Evolutionary conservation across 2,329 filamentous ascomycete genomes (phyloP).

Genomic region (Pseudopithomyces chartarum): DNA sequence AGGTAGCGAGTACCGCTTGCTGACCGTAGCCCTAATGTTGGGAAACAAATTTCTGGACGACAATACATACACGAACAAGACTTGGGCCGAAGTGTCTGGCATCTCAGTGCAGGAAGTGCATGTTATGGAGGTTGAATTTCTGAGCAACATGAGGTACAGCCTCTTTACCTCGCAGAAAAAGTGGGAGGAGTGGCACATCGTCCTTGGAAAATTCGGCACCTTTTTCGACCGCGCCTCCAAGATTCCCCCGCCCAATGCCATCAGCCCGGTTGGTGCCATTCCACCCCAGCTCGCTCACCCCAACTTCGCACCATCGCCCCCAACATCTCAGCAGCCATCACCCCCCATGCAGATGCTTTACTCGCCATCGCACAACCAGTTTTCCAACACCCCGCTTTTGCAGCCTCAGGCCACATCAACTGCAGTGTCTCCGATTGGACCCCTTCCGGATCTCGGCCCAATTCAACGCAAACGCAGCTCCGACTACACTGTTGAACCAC

Average conservation of each 20-base stretch:
- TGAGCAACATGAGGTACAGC: constrained; percentile 97
- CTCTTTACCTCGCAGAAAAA: constrained; percentile 83
- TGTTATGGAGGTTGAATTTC: constrained; percentile 99
- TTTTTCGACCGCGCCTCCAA: constrained; percentile 76
- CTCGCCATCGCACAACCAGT: constrained; percentile 50
- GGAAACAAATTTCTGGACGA: constrained; percentile 99
- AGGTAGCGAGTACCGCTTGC: constrained; percentile 88
- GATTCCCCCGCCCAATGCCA: constrained; percentile 47
- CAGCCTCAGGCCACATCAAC: constrained; percentile 49
- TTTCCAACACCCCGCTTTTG: constrained; percentile 46
- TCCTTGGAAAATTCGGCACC: constrained; percentile 79
- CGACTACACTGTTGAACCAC: constrained; percentile 61
- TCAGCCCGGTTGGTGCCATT: constrained; percentile 39
- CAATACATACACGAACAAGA: constrained; percentile 99
- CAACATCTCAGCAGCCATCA: constrained; percentile 56
- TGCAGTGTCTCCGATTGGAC: constrained; percentile 50
- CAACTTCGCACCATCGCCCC: constrained; percentile 56
- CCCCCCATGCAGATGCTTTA: constrained; percentile 51
- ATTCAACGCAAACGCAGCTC: constrained; percentile 62
- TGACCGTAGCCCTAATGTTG: constrained; percentile 95
- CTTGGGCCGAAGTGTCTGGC: constrained; percentile 96
- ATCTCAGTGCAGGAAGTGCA: constrained; percentile 95
- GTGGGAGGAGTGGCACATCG: constrained; percentile 86
- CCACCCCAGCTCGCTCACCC: constrained; percentile 46
- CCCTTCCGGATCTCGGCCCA: constrained; percentile 49